Base-by-base conservation (phyloP, 2,329 filamentous ascomycete genomes). In the Pyricularia sp. region DNA sequence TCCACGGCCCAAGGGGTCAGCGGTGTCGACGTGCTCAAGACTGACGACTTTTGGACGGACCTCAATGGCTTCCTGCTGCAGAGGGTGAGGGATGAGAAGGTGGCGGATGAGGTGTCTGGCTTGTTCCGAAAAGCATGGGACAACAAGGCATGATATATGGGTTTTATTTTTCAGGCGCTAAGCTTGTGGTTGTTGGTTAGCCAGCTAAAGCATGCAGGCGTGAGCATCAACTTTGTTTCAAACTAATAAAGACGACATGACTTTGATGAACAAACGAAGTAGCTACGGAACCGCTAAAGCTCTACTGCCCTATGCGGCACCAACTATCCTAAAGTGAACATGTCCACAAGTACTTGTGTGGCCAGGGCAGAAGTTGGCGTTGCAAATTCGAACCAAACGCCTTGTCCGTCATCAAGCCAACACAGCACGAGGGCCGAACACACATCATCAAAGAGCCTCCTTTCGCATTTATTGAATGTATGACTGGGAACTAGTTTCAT, bases 41-140 rank as follows among this genome's bases (percentile, higher is more conserved):
- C 87, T 14, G 86, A 90, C 7, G 88, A 85, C 69, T 99, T 99
- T 76, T 99, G 95, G 95, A 80, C 80, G 10, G 95, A 98, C 81
- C 79, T 99, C 71, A 88, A 88, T 76, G 91, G 86, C 0, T 98
- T 94, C 78, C 77, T 99, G 77, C 81, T 88, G 75, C 91, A 94
- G 81, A 86, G 92, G 77, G 80, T 97, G 74, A 88, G 90, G 78
- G 91, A 96, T 76, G 88, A 88, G 75, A 79, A 79, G 69, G 79
- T 84, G 75, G 92, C 90, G 0, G 86, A 86, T 72, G 86, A 88
- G 73, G 78, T 94, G 74, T 85, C 85, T 50, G 81, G 78, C 5
- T 77, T 91, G 26, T 97, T 97, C 76, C 90, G 86, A 78, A 81
- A 81, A 64, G 90, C 90, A 63, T 95, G 91, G 90, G 84, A 88